Base-by-base conservation (phyloP, 2,329 filamentous ascomycete genomes). In the Fusarium transvaalense region DNA sequence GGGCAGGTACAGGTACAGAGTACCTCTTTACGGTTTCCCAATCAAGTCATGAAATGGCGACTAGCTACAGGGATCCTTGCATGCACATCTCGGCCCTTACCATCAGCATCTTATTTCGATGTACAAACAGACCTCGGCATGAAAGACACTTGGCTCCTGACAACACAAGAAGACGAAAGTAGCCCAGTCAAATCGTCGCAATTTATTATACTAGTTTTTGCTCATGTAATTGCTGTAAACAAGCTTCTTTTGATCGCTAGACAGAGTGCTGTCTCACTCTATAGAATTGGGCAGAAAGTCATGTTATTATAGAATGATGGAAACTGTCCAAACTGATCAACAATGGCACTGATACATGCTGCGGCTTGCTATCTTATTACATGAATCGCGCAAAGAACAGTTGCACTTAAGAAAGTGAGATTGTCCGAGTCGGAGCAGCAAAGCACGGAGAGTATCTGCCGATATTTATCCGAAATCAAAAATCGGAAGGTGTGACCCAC, bases 401-500 rank as follows among this genome's bases (percentile, higher is more conserved):
- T 39, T 43, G 10, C n/a, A 15, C 19, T 29, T 12, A 6, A 31
- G 32, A 42, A 25, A 34, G 27, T 5, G 19, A 37, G 3, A 27
- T 31, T 37, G 27, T 19, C 9, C 17, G 61, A 62, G 51, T 66
- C 61, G 41, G 19, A n/a, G 19, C 23, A 38, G 17, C 9, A 13
- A 19, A 27, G 7, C 6, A 35, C 3, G 2, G 3, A 29, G 10
- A n/a, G 8, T 3, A 3, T 78, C 93, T 86, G 79, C 95, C 92
- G 71, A 97, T 83, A 66, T 89, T 86, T 68, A 95, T 78, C 73
- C 72, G 46, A 15, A 48, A 23, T 47, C 34, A 38, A 65, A 64
- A 46, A 64, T 45, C 39, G 42, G 57, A 71, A 60, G 55, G 69
- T 74, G 74, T 73, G 71, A 68, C 71, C 67, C 68, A 61, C 55